Evolutionary conservation across 257 asterid species (phyloP).

Genomic region (Coffea eugenioides): DNA sequence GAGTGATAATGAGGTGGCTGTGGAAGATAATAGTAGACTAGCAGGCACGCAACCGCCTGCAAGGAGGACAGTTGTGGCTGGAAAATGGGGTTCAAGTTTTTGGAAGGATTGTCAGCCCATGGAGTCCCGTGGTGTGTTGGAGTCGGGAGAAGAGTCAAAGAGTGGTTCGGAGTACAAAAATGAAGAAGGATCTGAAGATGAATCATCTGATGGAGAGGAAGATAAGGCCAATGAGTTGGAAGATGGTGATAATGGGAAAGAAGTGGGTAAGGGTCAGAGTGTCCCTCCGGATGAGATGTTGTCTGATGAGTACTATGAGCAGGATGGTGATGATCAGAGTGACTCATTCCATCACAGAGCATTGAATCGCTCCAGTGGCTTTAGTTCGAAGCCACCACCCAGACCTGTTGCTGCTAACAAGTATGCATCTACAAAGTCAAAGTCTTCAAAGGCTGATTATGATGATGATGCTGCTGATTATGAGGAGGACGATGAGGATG

Average conservation of each 20-base stretch:
- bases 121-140: constrained; percentile 48
- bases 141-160: constrained; percentile 83
- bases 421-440: constrained; percentile 48
- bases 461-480: constrained; percentile 51
- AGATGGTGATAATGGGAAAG: constrained; percentile 47
- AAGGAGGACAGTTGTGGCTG: constrained; percentile 43
- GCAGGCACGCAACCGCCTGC: constrained; percentile 39
- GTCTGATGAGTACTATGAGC: constrained; percentile 98
- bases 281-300: constrained; percentile 90
- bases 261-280: constrained; percentile 48
- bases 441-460: constrained; percentile 49
- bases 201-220: constrained; percentile 58
- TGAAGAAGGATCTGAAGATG: constrained; percentile 73
- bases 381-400: constrained; percentile 48
- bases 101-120: constrained; percentile 76
- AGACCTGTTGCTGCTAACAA: constrained; percentile 42
- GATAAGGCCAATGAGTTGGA: constrained; percentile 50
- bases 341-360: constrained; percentile 62
- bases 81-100: constrained; percentile 84
- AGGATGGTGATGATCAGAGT: constrained; percentile 82
- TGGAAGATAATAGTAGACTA: constrained; percentile 38
- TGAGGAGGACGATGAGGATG: constrained; percentile 57
- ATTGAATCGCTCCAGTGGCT: constrained; percentile 49
- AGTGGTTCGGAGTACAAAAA: constrained; percentile 83
- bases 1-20: constrained; percentile 39